Evolutionary conservation across 495 filamentous ascomycete species (phyloP), one percentile per base, ranked within the genome.

Genomic region (Trichocladium uniseriatum): DNA sequence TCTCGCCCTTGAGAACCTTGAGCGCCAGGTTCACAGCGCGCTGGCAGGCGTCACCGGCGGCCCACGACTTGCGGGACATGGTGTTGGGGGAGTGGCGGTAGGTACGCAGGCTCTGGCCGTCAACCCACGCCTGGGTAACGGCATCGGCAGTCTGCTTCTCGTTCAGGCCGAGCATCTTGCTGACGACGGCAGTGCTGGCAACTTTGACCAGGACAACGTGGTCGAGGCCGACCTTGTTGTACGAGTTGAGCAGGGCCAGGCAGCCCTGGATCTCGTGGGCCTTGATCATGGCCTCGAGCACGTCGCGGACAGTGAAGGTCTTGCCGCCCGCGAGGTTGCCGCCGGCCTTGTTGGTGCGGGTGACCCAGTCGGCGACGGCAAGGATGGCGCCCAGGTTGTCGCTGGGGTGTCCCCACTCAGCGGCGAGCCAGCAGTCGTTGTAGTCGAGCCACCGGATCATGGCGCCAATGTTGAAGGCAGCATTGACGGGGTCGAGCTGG

Each of bases 401-500:
- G 19, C 72, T 71, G 22, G 76, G 92, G 62, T 98, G 92, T 38
- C 92, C 92, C 92, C 92, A 98, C 73, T 98, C 92, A 47, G 92
- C 92, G 14, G 92, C 92, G 48, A 98, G 75, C 94, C 92, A 98
- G 79, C 92, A 97, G 77, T 98, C 92, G 65, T 98, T 98, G 80
- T 96, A 98, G 69, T 98, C 92, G 46, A 98, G 80, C 92, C 92
- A 98, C 56, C 92, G 79, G 70, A 98, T 95, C 82, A 92, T 94
- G 54, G 94, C 82, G 50, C 92, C 92, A 51, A 98, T 97, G 77
- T 98, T 97, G 79, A 98, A 98, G 47, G 92, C 92, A 36, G 86
- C 92, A 53, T 89, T 86, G 55, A 98, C 83, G 20, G 92, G 92
- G 68, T 98, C 92, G 46, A 98, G 81, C 66, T 94, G 81, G 73